phyloP scores from a whole-genome alignment of 2,329 filamentous ascomycete species.

The Pseudocercospora crystallina region DNA sequence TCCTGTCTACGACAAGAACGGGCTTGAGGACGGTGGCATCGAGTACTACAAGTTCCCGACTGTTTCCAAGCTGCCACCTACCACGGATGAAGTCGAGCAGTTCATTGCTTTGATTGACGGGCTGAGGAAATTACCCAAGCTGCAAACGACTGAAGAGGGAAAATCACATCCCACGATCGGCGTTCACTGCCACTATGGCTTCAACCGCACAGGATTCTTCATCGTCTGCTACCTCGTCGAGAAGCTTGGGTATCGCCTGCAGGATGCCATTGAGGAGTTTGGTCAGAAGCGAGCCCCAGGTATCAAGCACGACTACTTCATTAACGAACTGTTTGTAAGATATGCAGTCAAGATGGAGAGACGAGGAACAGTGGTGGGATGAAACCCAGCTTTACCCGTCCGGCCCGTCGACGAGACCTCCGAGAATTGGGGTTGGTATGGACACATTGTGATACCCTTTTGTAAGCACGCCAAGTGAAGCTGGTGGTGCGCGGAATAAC shows the following conservation, averaged over 20 bases:
- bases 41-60: constrained; percentile 79
- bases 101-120: constrained; percentile 61
- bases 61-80: constrained; percentile 85
- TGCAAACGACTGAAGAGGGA: constrained; percentile 39
- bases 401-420: too few species aligned
- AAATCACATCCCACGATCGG: constrained; percentile 55
- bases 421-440: too few species aligned
- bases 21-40: constrained; percentile 46
- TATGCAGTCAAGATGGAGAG: constrained; percentile 19
- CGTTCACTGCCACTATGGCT: constrained; percentile 94
- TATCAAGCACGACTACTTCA: constrained; percentile 85
- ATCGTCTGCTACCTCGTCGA: constrained; percentile 90
- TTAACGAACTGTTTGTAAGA: constrained; percentile 57
- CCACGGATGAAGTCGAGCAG: constrained; percentile 57
- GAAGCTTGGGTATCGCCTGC: constrained; percentile 66
- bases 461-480: too few species aligned
- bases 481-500: too few species aligned
- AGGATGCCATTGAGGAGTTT: constrained; percentile 79
- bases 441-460: too few species aligned
- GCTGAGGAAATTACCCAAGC: constrained; percentile 36
- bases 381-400: too few species aligned
- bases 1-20: constrained; percentile 78
- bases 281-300: constrained; percentile 71
- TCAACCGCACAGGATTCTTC: constrained; percentile 80
- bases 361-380: constrained; percentile 19